A percentile compares a stretch with the other conserved stretches of the same genome.
phyloP scores from a whole-genome alignment of 768 basidiomycete genomes.

The Crucibulum laeve region DNA sequence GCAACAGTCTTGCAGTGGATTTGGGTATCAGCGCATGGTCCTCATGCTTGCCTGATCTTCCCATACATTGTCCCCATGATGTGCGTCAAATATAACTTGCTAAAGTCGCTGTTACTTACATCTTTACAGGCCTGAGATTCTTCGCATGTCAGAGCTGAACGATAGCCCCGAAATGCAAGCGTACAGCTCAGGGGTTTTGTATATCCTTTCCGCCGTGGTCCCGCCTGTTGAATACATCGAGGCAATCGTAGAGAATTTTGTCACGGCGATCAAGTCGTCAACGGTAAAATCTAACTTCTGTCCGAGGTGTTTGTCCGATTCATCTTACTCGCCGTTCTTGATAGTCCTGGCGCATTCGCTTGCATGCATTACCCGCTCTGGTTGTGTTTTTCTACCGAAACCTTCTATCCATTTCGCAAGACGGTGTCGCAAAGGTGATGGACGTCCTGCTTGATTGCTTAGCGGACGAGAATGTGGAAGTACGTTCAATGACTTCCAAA shows the following conservation, averaged over 20 bases:
- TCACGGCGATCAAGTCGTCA: constrained; percentile 72
- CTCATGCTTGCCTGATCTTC: constrained; percentile 71
- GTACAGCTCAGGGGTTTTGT: constrained; percentile 76
- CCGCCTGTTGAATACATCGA: constrained; percentile 65
- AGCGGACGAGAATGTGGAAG: constrained; percentile 88
- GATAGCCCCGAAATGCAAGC: constrained; percentile 80
- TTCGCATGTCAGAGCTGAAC: constrained; percentile 87
- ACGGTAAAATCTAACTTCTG: constrained; percentile 36
- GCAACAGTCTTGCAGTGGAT: constrained; percentile 73
- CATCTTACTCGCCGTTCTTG: constrained; percentile 57
- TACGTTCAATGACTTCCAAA: constrained; percentile 86
- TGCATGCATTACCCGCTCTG: constrained; percentile 83
- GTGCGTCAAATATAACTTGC: constrained; percentile 37
- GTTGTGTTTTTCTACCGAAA: constrained; percentile 92
- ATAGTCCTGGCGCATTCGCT: constrained; percentile 88
- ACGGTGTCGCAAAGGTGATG: constrained; percentile 67
- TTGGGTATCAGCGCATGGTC: constrained; percentile 71
- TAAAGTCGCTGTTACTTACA: constrained; percentile 7
- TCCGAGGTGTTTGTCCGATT: constrained; percentile 1
- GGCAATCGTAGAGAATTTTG: constrained; percentile 55
- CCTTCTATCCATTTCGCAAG: constrained; percentile 67
- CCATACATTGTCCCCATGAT: constrained; percentile 75
- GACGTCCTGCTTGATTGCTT: constrained; percentile 82
- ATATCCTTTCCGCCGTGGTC: constrained; percentile 79
- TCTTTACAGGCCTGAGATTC: constrained; percentile 68